These are phyloP conservation scores for Eucalyptus cloeziana DNA, from an alignment of 345 rosid species.

Conservation along the genomic window DNA sequence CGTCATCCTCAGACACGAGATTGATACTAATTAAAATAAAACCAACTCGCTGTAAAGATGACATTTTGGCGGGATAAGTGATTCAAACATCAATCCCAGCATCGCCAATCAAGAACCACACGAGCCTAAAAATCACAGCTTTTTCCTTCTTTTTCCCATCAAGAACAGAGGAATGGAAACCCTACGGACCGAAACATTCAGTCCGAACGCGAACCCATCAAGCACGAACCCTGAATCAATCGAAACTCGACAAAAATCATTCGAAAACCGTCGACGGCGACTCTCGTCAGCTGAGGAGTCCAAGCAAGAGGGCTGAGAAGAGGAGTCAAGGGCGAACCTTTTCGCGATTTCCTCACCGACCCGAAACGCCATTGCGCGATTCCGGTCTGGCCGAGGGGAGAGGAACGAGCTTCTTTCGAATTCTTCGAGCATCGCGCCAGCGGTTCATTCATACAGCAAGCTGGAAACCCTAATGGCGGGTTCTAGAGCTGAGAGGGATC, in stretches of 20 bases:
- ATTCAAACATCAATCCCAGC: neutral
- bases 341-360: neutral
- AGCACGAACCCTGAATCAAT: neutral
- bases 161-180: neutral
- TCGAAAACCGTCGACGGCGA: neutral
- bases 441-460: neutral
- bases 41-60: conserved; percentile 30
- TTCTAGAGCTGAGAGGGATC: neutral
- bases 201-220: neutral
- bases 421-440: neutral
- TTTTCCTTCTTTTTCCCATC: neutral
- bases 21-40: neutral
- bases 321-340: neutral
- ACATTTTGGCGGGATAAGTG: neutral
- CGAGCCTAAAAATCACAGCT: neutral
- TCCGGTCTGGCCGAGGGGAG: neutral
- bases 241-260: neutral
- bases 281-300: neutral
- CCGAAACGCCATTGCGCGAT: neutral
- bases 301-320: neutral
- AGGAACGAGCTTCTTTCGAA: neutral
- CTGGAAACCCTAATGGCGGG: neutral
- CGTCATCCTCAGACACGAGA: conserved; percentile 27
- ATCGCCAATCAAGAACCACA: neutral
- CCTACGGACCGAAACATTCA: neutral